phyloP scores from a whole-genome alignment of 2,329 filamentous ascomycete genomes.

The Seiridium cupressi region DNA sequence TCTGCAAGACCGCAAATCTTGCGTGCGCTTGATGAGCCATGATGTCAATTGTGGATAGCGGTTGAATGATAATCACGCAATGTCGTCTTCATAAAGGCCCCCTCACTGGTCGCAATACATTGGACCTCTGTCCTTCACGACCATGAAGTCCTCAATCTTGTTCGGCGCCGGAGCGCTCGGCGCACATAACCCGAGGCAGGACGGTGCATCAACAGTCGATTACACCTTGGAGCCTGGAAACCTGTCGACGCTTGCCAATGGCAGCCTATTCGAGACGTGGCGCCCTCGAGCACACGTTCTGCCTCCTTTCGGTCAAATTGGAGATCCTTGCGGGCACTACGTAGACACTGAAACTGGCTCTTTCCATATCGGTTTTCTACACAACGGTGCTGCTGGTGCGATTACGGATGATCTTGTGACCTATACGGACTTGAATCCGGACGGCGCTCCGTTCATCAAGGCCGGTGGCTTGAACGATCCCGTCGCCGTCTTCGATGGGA shows the following conservation, averaged over 20 bases:
- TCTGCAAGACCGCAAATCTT: no score
- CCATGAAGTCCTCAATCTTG: neutral
- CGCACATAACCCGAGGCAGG: neutral
- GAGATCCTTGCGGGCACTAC: constrained; percentile 44
- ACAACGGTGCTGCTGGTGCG: constrained; percentile 32
- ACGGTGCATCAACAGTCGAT: constrained; percentile 16
- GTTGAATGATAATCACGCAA: neutral
- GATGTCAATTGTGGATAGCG: neutral
- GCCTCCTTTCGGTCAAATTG: constrained; percentile 36
- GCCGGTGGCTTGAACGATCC: constrained; percentile 32
- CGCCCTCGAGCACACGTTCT: constrained; percentile 36
- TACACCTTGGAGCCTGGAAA: constrained; percentile 36
- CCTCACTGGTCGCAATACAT: neutral
- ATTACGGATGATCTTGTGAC: constrained; percentile 41
- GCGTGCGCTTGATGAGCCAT: neutral
- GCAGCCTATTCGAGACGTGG: constrained; percentile 31
- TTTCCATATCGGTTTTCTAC: constrained; percentile 42
- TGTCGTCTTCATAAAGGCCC: neutral
- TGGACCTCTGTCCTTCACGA: neutral
- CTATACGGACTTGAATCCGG: constrained; percentile 32
- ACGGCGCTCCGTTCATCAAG: constrained; percentile 33
- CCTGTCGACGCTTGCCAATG: constrained; percentile 34
- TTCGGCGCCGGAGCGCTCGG: neutral
- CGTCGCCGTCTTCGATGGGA: constrained; percentile 43
- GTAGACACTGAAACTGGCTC: constrained; percentile 39